Evolutionary conservation across 2,329 filamentous ascomycete genomes (phyloP).

Genomic region (Pseudogymnoascus sp.): DNA sequence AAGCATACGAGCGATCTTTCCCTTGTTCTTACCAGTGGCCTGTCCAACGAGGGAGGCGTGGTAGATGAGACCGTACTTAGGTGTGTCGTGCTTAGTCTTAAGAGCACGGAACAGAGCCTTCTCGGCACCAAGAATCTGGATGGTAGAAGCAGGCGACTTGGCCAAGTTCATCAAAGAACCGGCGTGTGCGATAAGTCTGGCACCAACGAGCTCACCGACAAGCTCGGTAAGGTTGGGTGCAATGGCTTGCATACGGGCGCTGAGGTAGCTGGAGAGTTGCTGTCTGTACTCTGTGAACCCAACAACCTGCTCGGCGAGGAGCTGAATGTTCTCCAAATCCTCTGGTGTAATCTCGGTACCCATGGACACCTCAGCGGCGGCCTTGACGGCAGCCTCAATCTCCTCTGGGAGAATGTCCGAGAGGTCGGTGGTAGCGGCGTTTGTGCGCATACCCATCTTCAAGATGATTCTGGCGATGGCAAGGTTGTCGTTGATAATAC

Average conservation of each 20-base stretch:
- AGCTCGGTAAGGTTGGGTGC: slow-evolving; percentile 92
- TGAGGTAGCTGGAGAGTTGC: slow-evolving; percentile 81
- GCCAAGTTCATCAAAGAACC: slow-evolving; percentile 91
- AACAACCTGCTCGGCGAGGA: slow-evolving; percentile 88
- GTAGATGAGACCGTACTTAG: slow-evolving; percentile 95
- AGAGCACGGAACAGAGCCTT: slow-evolving; percentile 97
- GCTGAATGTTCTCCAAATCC: slow-evolving; percentile 87
- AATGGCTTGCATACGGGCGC: slow-evolving; percentile 91
- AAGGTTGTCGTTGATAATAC: slow-evolving; percentile 94
- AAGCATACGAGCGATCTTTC: slow-evolving; percentile 95
- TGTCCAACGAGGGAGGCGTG: slow-evolving; percentile 91
- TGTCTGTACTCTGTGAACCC: slow-evolving; percentile 83
- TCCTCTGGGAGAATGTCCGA: slow-evolving; percentile 91
- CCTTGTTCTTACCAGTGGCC: slow-evolving; percentile 97
- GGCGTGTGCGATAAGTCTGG: slow-evolving; percentile 87
- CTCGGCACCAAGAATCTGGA: slow-evolving; percentile 96
- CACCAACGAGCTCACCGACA: slow-evolving; percentile 87
- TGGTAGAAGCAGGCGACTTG: slow-evolving; percentile 89
- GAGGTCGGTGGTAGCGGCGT: slow-evolving; percentile 68
- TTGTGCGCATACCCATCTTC: slow-evolving; percentile 80
- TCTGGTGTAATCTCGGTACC: slow-evolving; percentile 92
- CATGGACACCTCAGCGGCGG: slow-evolving; percentile 94
- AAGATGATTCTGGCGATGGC: slow-evolving; percentile 86
- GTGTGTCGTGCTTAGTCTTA: slow-evolving; percentile 98
- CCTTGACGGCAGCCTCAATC: slow-evolving; percentile 84